phyloP scores from a whole-genome alignment of 2,329 filamentous ascomycete species.

The Colletotrichum tofieldiae region DNA sequence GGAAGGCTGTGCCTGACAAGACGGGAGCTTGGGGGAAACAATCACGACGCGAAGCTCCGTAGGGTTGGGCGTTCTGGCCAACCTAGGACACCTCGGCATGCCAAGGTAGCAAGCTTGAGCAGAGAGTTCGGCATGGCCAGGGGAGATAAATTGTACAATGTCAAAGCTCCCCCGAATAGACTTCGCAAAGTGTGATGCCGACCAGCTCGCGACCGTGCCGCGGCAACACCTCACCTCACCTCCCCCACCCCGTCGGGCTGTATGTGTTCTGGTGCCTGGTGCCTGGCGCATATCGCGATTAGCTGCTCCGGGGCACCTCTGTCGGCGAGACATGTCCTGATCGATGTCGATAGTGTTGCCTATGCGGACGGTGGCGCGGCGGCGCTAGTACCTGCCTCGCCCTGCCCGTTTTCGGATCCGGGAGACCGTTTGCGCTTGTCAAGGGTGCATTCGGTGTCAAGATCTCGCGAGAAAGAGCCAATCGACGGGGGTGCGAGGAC shows the following conservation, averaged over 20 bases:
- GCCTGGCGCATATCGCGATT: background rate
- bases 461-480: conserved; percentile 10
- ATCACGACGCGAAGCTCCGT: no score
- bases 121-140: conserved; percentile 1
- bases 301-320: background rate
- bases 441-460: conserved; percentile 6
- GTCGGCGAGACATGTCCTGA: background rate
- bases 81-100: background rate
- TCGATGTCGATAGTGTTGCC: background rate
- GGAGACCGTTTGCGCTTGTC: conserved; percentile 5
- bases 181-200: background rate
- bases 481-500: conserved; percentile 7
- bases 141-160: background rate
- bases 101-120: background rate
- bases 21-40: background rate
- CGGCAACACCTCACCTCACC: background rate
- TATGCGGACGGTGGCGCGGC: no score
- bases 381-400: background rate
- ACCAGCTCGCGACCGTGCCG: background rate
- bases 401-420: background rate
- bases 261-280: background rate
- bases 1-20: conserved; percentile 13
- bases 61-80: background rate
- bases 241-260: no score
- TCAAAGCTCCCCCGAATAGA: conserved; percentile 3